phyloP scores from a whole-genome alignment of 2,329 filamentous ascomycete genomes.

The Ophiostoma novo-ulmi region DNA sequence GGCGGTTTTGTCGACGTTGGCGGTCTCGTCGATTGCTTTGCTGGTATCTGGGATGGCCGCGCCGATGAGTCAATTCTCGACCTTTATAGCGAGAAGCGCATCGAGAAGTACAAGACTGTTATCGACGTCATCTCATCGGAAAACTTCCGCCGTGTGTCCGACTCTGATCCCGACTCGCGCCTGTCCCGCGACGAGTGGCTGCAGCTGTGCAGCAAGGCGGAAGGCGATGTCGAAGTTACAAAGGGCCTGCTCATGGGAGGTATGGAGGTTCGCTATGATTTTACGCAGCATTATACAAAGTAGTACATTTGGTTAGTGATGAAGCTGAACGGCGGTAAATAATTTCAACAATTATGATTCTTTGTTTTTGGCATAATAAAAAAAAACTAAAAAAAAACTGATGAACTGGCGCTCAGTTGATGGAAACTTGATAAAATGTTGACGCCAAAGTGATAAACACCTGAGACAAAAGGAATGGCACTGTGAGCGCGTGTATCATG shows the following conservation, averaged over 20 bases:
- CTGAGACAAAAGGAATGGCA: no score
- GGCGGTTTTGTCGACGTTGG: slow-evolving; percentile 61
- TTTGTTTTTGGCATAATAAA: not conserved
- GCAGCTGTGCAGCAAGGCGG: slow-evolving; percentile 1
- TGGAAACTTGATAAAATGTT: no score
- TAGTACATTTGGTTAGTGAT: not conserved
- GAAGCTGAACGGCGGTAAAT: not conserved
- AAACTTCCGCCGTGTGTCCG: slow-evolving; percentile 43
- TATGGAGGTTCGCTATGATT: slow-evolving; percentile 1
- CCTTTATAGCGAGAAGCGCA: slow-evolving; percentile 43
- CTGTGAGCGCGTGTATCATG: no score
- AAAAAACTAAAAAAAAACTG: not conserved
- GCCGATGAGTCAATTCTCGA: slow-evolving; percentile 43
- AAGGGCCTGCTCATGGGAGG: not conserved
- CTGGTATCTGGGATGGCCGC: slow-evolving; percentile 41
- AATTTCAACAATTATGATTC: not conserved
- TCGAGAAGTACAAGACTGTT: slow-evolving; percentile 42
- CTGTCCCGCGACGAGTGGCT: slow-evolving; percentile 22
- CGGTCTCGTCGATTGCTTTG: slow-evolving; percentile 55
- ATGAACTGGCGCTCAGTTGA: no score
- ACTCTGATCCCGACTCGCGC: slow-evolving; percentile 39
- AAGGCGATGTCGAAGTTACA: not conserved
- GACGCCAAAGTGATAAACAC: no score
- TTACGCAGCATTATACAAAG: not conserved
- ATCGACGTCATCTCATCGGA: slow-evolving; percentile 42